phyloP scores from a whole-genome alignment of 2,329 filamentous ascomycete genomes.

The Sporothrix inflata region DNA sequence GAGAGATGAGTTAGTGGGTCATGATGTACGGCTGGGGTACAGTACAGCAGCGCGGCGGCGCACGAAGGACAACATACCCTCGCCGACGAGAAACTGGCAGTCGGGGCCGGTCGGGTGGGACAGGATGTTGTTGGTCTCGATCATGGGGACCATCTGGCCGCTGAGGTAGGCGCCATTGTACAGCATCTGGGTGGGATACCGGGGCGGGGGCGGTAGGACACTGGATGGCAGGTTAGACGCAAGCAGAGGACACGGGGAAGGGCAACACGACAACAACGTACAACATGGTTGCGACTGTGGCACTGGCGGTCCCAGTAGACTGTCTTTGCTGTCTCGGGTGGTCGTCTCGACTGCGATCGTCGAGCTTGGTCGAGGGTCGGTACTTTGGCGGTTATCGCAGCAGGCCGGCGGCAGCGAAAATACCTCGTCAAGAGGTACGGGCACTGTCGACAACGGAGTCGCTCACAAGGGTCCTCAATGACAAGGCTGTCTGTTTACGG shows the following conservation, averaged over 20 bases:
- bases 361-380: background rate
- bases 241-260: background rate
- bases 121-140: conserved; percentile 93
- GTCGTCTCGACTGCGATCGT: background rate
- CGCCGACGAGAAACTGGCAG: conserved; percentile 88
- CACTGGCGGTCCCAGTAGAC: background rate
- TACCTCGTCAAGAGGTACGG: background rate
- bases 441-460: background rate
- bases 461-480: background rate
- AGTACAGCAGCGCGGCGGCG: background rate
- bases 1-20: conserved; percentile 8
- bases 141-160: conserved; percentile 71
- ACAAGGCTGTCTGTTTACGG: background rate
- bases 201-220: conserved; percentile 82
- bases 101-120: conserved; percentile 79
- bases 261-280: conserved; percentile 11
- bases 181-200: conserved; percentile 75
- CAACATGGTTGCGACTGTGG: conserved; percentile 32
- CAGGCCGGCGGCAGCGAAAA: background rate
- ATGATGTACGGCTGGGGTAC: background rate
- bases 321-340: background rate
- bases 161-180: conserved; percentile 73
- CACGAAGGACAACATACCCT: conserved; percentile 64
- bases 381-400: background rate
- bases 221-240: conserved; percentile 46